Percentiles rank a stretch among this genome's conserved stretches.
These are phyloP conservation scores for Arachis monticola DNA, from an alignment of 331 rosid species.

Conservation along the genomic window DNA sequence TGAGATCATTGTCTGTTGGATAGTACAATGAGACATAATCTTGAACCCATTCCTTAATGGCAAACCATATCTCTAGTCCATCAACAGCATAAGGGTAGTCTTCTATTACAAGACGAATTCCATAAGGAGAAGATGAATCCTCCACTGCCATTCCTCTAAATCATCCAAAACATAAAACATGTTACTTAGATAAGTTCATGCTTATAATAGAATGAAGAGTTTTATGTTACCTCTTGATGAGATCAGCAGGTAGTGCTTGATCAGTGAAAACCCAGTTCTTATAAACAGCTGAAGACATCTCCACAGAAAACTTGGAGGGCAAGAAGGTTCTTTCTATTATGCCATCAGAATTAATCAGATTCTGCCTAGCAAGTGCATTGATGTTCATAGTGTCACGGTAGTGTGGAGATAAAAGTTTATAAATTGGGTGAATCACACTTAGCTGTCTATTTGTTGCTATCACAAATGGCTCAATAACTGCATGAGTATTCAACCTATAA, in stretches of 20 bases:
- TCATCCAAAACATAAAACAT: conserved; percentile 10
- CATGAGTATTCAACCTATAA: conserved; percentile 76
- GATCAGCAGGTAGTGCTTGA: conserved; percentile 78
- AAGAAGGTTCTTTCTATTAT: conserved; percentile 69
- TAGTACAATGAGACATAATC: conserved; percentile 79
- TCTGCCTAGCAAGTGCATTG: conserved; percentile 71
- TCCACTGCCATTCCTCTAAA: conserved; percentile 77
- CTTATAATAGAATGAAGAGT: too few relatives aligned
- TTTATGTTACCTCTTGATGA: conserved; percentile 77
- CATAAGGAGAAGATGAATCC: conserved; percentile 67
- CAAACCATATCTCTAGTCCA: conserved; percentile 81
- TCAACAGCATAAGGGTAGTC: conserved; percentile 94
- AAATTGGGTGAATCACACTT: conserved; percentile 74
- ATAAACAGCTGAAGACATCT: conserved; percentile 70
- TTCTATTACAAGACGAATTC: conserved; percentile 69
- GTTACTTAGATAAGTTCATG: conserved; percentile 9
- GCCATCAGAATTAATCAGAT: conserved; percentile 71
- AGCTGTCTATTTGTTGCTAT: conserved; percentile 81
- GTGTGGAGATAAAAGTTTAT: conserved; percentile 76
- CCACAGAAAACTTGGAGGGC: conserved; percentile 66
- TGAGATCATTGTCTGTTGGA: conserved; percentile 49
- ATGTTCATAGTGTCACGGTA: conserved; percentile 85
- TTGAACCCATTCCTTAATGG: conserved; percentile 70
- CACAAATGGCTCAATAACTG: conserved; percentile 75
- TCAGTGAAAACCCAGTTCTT: conserved; percentile 76